Evolutionary conservation across 352 stramenopile genomes (phyloP), one percentile per base, ranked within the genome.

Genomic region (Plasmopara muralis): DNA sequence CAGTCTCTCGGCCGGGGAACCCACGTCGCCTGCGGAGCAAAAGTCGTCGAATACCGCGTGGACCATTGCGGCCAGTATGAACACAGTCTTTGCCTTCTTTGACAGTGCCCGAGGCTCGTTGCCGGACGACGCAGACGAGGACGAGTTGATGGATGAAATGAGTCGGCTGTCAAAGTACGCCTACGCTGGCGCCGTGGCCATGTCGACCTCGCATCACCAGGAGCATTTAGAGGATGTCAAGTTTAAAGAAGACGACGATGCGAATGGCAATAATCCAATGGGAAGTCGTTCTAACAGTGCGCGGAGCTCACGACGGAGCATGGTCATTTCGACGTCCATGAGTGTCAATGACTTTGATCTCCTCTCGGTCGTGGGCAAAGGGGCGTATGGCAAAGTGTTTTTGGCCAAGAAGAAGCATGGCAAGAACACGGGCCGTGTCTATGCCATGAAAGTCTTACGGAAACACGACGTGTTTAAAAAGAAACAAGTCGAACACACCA

Each of bases 371-470:
- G 74, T 95, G 15, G 85, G 85, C 38, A 93, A 95, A 64, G 85
- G 85, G 33, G 85, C 79, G 43, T 93, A 89, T 51, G 80, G 81
- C 30, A 95, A 95, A 37, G 85, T 95, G 15, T 88, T 93, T 48
- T 45, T 95, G 2, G 83, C 77, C 5, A 87, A 86, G 50, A 92
- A 91, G 49, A 90, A 91, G 33, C 54, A 66, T 15, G 80, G 74
- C 0, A 72, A 74, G 40, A 87, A 89, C 58, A 47, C 74, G 2
- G 83, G 82, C 0, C 66, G 77, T 20, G 71, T 93, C 43, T 95
- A 93, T 66, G 85, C 85, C n/a, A 93, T 93, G 83, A 95, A 95
- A 58, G 83, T 95, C 31, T 57, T 93, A 45, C 71, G 76, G 9
- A 95, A 95, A 59, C 68, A 89, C 41, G 73, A 93, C 45, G 81